These are phyloP conservation scores for Boletus sp. DNA, from an alignment of 768 basidiomycete genomes.

Conservation along the genomic window DNA sequence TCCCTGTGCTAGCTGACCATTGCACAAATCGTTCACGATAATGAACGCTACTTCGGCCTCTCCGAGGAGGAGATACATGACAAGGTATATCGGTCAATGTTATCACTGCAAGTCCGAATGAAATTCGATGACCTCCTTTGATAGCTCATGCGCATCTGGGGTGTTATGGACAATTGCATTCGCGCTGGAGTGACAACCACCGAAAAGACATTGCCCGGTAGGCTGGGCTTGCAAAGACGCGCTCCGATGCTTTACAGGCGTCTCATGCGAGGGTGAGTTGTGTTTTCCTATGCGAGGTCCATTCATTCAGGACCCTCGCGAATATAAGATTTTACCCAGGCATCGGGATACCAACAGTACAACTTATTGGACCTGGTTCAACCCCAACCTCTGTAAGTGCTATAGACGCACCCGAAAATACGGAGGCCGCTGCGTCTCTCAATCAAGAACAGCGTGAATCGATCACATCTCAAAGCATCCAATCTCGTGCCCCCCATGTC, in stretches of 20 bases:
- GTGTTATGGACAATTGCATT: constrained; percentile 92
- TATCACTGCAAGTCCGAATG: background rate
- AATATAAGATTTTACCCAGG: constrained; percentile 49
- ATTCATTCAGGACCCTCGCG: constrained; percentile 21
- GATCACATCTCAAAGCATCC: background rate
- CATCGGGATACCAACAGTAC: constrained; percentile 35
- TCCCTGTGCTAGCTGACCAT: constrained; percentile 69
- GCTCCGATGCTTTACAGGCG: constrained; percentile 88
- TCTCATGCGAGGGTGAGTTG: constrained; percentile 77
- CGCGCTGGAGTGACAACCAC: constrained; percentile 76
- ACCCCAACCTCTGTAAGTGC: constrained; percentile 13
- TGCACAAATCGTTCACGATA: constrained; percentile 91
- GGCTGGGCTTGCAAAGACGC: constrained; percentile 70
- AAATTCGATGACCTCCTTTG: background rate
- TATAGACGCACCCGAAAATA: constrained; percentile 24
- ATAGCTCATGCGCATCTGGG: constrained; percentile 75
- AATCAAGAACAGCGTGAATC: constrained; percentile 5
- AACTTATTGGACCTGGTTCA: constrained; percentile 33
- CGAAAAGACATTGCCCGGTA: constrained; percentile 82
- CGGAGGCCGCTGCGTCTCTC: background rate
- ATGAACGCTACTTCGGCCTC: constrained; percentile 79
- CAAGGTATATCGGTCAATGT: constrained; percentile 46
- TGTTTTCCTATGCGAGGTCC: background rate
- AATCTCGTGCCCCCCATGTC: constrained; percentile 41
- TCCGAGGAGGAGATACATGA: constrained; percentile 69